Conservation (phyloP, 2,329 filamentous ascomycete species). For the Phoma herbarum region DNA sequence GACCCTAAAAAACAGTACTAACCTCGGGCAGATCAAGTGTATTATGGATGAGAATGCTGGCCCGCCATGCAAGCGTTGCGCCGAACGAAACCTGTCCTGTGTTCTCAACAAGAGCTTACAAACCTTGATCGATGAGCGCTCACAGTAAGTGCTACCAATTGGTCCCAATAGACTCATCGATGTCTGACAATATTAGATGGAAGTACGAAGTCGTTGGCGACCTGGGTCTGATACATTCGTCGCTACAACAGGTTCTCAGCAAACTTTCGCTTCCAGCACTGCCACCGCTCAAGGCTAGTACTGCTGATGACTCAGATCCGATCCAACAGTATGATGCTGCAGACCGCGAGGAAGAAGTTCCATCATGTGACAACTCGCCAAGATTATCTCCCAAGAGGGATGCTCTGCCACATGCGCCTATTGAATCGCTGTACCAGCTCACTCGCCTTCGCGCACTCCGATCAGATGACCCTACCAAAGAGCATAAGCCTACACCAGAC, state of each 20-base stretch:
- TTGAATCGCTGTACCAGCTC: conserved; percentile 60
- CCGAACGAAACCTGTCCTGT: conserved; percentile 60
- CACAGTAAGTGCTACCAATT: conserved; percentile 34
- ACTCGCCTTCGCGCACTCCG: conserved; percentile 52
- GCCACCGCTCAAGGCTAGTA: conserved; percentile 45
- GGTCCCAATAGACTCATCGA: neutral
- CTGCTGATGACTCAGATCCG: conserved; percentile 22
- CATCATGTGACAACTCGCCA: conserved; percentile 46
- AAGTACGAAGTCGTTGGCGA: conserved; percentile 38
- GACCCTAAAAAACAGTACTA: conserved; percentile 11
- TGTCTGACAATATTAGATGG: conserved; percentile 28
- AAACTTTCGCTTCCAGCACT: conserved; percentile 51
- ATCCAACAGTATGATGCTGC: conserved; percentile 45
- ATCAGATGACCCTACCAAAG: conserved; percentile 53
- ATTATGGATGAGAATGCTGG: conserved; percentile 59
- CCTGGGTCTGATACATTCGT: conserved; percentile 43
- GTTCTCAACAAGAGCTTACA: conserved; percentile 62
- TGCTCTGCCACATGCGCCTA: conserved; percentile 48
- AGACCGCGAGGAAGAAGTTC: conserved; percentile 48
- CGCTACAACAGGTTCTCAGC: conserved; percentile 54
- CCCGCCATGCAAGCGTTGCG: conserved; percentile 60
- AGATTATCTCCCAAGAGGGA: conserved; percentile 40
- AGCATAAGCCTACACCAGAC: conserved; percentile 27
- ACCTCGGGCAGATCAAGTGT: conserved; percentile 56
- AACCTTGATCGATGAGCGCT: conserved; percentile 59